phyloP scores from a whole-genome alignment of 345 rosid species.

The Populus ilicifolia region DNA sequence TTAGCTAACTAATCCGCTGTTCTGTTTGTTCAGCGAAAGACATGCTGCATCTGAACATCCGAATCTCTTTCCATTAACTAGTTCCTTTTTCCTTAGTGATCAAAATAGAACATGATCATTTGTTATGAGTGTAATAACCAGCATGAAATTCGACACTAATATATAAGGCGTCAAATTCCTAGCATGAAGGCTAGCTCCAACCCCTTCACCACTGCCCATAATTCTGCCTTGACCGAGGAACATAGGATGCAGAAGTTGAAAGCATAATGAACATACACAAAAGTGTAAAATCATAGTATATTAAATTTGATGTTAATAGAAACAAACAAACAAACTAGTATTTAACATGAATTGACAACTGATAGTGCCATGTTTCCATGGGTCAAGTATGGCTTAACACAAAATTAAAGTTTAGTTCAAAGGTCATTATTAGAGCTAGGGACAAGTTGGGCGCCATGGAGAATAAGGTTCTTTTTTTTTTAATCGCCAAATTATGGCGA shows the following conservation, averaged over 20 bases:
- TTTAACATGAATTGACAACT: background rate
- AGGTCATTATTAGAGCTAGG: background rate
- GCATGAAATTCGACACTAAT: too few species aligned
- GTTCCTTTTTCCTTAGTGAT: too few species aligned
- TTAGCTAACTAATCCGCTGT: too few species aligned
- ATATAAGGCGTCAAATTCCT: too few species aligned
- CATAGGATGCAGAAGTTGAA: background rate
- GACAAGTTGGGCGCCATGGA: background rate
- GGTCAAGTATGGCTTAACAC: background rate
- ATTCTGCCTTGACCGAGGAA: background rate
- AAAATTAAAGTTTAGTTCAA: background rate
- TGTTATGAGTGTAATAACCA: too few species aligned
- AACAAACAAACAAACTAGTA: background rate
- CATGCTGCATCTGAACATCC: too few species aligned
- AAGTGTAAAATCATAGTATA: background rate
- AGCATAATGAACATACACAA: background rate
- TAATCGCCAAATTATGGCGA: background rate
- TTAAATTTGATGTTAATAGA: background rate
- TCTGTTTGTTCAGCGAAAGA: too few species aligned
- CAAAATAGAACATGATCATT: too few species aligned
- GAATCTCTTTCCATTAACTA: too few species aligned
- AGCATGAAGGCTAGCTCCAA: too few species aligned
- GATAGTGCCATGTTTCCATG: background rate
- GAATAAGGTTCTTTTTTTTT: too few species aligned
- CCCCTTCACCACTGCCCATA: too few species aligned